Conservation (phyloP, 345 rosid species). For the Laguncularia racemosa region DNA sequence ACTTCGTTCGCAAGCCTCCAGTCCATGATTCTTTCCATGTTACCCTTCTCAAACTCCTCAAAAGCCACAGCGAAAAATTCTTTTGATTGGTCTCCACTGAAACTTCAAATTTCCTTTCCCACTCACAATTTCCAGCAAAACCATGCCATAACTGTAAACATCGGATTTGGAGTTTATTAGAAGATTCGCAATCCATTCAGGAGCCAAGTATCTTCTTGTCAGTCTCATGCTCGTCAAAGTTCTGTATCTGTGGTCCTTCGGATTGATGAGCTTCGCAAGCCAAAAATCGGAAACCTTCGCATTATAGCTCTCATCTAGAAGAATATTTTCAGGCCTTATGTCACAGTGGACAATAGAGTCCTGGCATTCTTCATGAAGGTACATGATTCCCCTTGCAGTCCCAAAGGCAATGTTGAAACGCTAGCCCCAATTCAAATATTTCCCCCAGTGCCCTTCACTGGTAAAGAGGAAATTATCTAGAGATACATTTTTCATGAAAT, state of each 20-base stretch:
- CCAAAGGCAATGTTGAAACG: conserved; percentile 46
- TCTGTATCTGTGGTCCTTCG: conserved; percentile 20
- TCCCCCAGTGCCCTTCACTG: conserved; percentile 17
- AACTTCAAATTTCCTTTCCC: conserved; percentile 39
- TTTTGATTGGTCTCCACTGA: conserved; percentile 30
- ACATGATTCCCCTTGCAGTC: conserved; percentile 42
- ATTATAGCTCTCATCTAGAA: conserved; percentile 38
- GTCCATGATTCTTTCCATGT: conserved; percentile 22
- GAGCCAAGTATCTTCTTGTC: conserved; percentile 46
- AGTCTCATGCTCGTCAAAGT: conserved; percentile 30
- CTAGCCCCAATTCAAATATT: conserved; percentile 32
- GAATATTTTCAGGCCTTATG: conserved; percentile 58
- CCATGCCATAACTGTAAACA: conserved; percentile 60
- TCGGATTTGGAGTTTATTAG: conserved; percentile 47
- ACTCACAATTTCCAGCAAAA: conserved; percentile 47
- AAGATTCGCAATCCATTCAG: conserved; percentile 47
- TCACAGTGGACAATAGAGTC: conserved; percentile 42
- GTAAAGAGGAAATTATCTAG: conserved; percentile 44
- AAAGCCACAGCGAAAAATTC: conserved; percentile 51
- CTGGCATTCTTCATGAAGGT: conserved; percentile 60
- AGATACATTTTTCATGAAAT: conserved; percentile 50
- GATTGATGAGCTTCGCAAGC: conserved; percentile 33
- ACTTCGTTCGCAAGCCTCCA: conserved; percentile 30
- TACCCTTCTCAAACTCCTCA: conserved; percentile 47
- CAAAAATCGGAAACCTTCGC: conserved; percentile 58